phyloP scores from a whole-genome alignment of 176 grass and related monocot genomes.

The Saccharum spontaneum region DNA sequence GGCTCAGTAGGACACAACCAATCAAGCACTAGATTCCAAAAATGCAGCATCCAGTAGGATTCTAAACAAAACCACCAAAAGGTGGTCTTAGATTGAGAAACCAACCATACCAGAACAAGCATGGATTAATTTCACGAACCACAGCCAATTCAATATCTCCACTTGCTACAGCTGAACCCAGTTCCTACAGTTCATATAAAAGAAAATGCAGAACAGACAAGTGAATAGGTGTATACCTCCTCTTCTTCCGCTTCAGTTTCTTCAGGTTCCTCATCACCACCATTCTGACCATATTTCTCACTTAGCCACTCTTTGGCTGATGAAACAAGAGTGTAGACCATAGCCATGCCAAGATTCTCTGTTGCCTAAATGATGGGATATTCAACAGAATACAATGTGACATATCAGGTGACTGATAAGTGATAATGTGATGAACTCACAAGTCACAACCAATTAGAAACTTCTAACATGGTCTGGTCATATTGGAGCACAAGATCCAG shows the following conservation, averaged over 20 bases:
- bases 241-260: constrained; percentile 61
- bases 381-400: constrained; percentile 20
- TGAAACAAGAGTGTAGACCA: constrained; percentile 94
- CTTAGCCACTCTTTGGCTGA: constrained; percentile 97
- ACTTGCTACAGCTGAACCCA: constrained; percentile 2
- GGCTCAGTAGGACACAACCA: not conserved
- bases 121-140: not conserved
- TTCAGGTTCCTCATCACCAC: constrained; percentile 52
- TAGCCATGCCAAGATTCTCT: constrained; percentile 99
- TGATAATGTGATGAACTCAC: not conserved
- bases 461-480: not conserved
- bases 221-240: constrained; percentile 49
- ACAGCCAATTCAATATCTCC: not conserved
- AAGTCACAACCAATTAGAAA: constrained; percentile 14
- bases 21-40: not conserved
- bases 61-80: not conserved
- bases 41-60: not conserved
- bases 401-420: constrained; percentile 20
- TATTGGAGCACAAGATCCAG: constrained; percentile 20
- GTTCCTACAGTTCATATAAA: not conserved
- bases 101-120: not conserved
- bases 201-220: not conserved
- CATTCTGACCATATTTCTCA: constrained; percentile 73
- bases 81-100: not conserved
- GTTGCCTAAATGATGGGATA: constrained; percentile 55